Evolutionary conservation across 768 basidiomycete genomes (phyloP).

Genomic region (Mycena floridula): DNA sequence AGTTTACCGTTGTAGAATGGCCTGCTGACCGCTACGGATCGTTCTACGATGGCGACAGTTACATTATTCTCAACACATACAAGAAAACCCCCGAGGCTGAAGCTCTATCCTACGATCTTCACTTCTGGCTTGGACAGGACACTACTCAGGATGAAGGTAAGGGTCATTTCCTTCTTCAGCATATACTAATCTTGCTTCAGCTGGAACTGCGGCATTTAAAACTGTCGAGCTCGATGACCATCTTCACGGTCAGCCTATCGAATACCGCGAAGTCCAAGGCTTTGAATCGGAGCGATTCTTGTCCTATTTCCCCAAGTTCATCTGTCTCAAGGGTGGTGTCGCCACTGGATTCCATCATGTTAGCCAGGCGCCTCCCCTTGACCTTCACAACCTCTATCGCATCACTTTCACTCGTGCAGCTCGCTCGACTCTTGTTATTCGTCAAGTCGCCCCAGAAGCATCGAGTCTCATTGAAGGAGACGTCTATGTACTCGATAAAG

Average conservation of each 20-base stretch:
- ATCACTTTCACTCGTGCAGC: conserved; percentile 29
- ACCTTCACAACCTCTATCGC: conserved; percentile 45
- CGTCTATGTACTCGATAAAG: conserved; percentile 57
- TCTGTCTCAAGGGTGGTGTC: conserved; percentile 40
- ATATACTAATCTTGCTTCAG: not conserved
- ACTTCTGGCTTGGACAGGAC: conserved; percentile 59
- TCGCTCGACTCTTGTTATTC: conserved; percentile 32
- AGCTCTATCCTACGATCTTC: conserved; percentile 48
- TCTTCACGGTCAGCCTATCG: conserved; percentile 48
- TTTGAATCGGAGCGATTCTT: conserved; percentile 48
- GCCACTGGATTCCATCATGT: conserved; percentile 50
- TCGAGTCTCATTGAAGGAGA: conserved; percentile 47
- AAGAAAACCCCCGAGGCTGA: conserved; percentile 43
- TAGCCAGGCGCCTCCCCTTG: conserved; percentile 31
- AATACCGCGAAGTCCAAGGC: conserved; percentile 58
- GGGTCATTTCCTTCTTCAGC: conserved; percentile 15
- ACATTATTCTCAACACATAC: conserved; percentile 63
- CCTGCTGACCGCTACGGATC: conserved; percentile 42
- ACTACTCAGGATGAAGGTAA: conserved; percentile 59
- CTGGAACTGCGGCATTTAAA: conserved; percentile 59
- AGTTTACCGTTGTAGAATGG: conserved; percentile 50
- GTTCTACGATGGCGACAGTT: conserved; percentile 64
- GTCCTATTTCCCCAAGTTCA: conserved; percentile 43
- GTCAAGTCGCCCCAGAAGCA: conserved; percentile 40
- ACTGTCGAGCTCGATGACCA: conserved; percentile 63